Conservation (phyloP, 2,329 filamentous ascomycete species). For the Aspergillus ruber region DNA sequence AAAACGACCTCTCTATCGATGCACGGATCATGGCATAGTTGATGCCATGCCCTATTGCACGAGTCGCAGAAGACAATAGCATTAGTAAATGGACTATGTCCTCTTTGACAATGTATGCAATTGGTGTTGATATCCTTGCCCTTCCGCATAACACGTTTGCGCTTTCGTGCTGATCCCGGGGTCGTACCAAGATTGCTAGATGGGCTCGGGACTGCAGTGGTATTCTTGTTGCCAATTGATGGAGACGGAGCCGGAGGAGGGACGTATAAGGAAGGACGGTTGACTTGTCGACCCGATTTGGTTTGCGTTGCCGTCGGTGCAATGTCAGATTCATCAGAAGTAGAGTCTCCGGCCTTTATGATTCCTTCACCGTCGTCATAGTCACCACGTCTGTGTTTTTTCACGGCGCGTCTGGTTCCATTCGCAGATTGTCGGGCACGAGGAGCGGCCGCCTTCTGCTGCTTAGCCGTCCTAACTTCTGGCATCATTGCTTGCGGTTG, state of each 20-base stretch:
- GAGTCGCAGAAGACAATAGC: constrained; percentile 81
- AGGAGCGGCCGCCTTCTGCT: constrained; percentile 8
- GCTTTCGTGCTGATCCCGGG: constrained; percentile 43
- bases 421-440: constrained; percentile 13
- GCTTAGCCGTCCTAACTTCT: constrained; percentile 5
- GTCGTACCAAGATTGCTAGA: constrained; percentile 8
- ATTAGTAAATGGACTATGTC: constrained; percentile 65
- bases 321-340: constrained; percentile 38
- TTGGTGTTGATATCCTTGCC: constrained; percentile 41
- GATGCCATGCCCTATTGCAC: constrained; percentile 74
- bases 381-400: constrained; percentile 17
- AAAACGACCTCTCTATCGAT: constrained; percentile 65
- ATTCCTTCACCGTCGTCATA: constrained; percentile 27
- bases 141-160: constrained; percentile 47
- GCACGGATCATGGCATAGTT: constrained; percentile 70
- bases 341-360: constrained; percentile 30
- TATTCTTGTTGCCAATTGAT: constrained; percentile 12
- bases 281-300: constrained; percentile 68
- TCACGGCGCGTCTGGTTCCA: constrained; percentile 10
- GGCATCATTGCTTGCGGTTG: constrained; percentile 5
- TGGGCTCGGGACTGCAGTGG: constrained; percentile 6
- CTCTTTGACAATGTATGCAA: constrained; percentile 67
- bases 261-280: constrained; percentile 57
- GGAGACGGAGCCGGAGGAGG: constrained; percentile 38
- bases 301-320: constrained; percentile 59